Percentiles rank a stretch among this genome's conserved stretches.
Conservation (phyloP, 176 grass and related monocot genomes). For the Luzula sylvatica region DNA sequence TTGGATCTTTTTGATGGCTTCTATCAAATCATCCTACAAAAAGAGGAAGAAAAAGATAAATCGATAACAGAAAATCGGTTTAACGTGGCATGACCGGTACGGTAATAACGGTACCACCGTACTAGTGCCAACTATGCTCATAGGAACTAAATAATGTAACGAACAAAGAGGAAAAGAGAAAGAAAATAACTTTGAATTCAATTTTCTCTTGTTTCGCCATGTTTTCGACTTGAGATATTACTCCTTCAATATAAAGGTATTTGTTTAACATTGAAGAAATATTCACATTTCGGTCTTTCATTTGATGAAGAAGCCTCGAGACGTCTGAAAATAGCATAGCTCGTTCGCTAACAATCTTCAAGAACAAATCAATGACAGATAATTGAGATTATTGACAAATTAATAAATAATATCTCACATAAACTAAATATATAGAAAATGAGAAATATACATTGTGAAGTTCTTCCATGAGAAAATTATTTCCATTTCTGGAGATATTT, state of each 20-base stretch:
- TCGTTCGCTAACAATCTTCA: conserved; percentile 17
- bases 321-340: conserved; percentile 17
- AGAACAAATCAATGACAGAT: conserved; percentile 4
- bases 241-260: no score
- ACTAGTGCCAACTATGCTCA: no score
- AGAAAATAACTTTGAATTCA: conserved; percentile 25
- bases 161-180: not conserved
- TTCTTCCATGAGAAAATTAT: conserved; percentile 59
- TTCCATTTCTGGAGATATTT: conserved; percentile 33
- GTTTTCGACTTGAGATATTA: no score
- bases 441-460: conserved; percentile 37
- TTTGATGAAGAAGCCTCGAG: conserved; percentile 7
- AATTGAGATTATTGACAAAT: not conserved
- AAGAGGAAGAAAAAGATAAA: conserved; percentile 5
- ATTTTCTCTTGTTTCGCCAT: conserved; percentile 5
- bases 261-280: not conserved
- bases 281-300: conserved; percentile 9
- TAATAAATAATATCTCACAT: not conserved
- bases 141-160: no score
- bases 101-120: not conserved
- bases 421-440: not conserved
- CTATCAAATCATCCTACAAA: conserved; percentile 36
- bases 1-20: conserved; percentile 22
- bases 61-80: no score
- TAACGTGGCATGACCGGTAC: no score